Conservation (phyloP, 176 grass and related monocot genomes). For the Poa annua region DNA sequence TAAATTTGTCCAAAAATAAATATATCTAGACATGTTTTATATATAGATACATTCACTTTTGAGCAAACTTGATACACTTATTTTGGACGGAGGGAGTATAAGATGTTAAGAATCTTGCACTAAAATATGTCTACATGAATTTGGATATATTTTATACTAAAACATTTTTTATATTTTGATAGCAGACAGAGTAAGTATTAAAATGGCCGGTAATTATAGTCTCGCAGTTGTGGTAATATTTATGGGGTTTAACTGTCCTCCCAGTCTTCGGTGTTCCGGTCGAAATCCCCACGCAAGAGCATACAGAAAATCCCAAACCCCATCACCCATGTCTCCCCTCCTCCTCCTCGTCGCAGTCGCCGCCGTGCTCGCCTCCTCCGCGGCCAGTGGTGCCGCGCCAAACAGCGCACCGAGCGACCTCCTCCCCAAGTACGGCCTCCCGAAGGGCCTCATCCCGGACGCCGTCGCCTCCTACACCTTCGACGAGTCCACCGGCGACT, state of each 20-base stretch:
- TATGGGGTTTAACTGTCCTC: neutral
- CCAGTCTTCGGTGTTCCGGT: neutral
- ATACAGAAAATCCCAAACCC: constrained; percentile 28
- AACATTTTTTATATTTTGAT: too few relatives aligned
- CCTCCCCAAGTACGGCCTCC: constrained; percentile 70
- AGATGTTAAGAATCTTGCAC: too few relatives aligned
- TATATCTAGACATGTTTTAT: too few relatives aligned
- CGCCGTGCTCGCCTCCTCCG: neutral
- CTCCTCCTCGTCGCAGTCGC: constrained; percentile 5
- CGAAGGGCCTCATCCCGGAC: constrained; percentile 72
- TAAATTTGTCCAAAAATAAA: too few relatives aligned
- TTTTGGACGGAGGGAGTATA: too few relatives aligned
- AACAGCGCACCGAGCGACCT: constrained; percentile 56
- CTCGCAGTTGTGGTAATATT: too few relatives aligned
- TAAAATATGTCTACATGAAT: too few relatives aligned
- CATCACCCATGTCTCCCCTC: constrained; percentile 30
- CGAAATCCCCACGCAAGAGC: neutral
- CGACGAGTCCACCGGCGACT: constrained; percentile 51
- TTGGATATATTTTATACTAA: too few relatives aligned
- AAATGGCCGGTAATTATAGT: too few relatives aligned
- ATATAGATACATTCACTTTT: too few relatives aligned
- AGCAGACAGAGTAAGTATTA: too few relatives aligned
- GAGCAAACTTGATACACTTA: too few relatives aligned
- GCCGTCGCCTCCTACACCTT: constrained; percentile 62
- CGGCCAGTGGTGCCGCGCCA: neutral